Evolutionary conservation across 2,329 filamentous ascomycete species (phyloP).

Genomic region (Aspergillus proliferans): DNA sequence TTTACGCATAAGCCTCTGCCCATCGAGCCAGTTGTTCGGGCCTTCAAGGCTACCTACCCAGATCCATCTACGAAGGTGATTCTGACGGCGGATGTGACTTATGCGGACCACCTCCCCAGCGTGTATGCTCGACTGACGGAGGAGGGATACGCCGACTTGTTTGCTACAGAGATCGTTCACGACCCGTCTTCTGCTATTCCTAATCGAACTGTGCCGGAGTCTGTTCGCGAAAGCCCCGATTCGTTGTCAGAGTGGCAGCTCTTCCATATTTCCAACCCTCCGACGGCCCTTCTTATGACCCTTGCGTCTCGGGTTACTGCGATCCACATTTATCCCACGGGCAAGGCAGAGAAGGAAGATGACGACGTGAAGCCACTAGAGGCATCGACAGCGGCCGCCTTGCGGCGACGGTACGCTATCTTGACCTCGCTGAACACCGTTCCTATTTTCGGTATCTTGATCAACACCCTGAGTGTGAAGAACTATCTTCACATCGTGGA

Average conservation of each 20-base stretch:
- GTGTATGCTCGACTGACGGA: conserved; percentile 52
- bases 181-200: conserved; percentile 75
- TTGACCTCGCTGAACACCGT: conserved; percentile 73
- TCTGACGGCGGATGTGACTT: conserved; percentile 85
- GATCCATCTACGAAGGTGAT: conserved; percentile 60
- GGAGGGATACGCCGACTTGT: conserved; percentile 63
- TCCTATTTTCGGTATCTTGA: conserved; percentile 83
- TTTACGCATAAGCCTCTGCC: conserved; percentile 72
- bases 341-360: conserved; percentile 19
- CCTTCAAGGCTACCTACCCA: conserved; percentile 64
- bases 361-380: conserved; percentile 37
- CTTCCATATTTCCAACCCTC: conserved; percentile 78
- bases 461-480: conserved; percentile 88
- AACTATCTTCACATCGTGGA: conserved; percentile 82
- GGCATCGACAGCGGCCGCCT: conserved; percentile 49
- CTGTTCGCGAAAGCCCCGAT: conserved; percentile 40
- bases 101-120: conserved; percentile 63
- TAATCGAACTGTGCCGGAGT: conserved; percentile 65
- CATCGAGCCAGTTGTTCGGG: conserved; percentile 49
- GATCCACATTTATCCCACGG: conserved; percentile 69
- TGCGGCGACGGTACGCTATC: conserved; percentile 83
- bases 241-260: conserved; percentile 62
- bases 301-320: conserved; percentile 74
- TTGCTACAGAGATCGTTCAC: conserved; percentile 66
- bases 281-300: conserved; percentile 75